These are phyloP conservation scores for Blastobotrys arbuscula DNA, from an alignment of 1,139 yeast species.

Conservation along the genomic window DNA sequence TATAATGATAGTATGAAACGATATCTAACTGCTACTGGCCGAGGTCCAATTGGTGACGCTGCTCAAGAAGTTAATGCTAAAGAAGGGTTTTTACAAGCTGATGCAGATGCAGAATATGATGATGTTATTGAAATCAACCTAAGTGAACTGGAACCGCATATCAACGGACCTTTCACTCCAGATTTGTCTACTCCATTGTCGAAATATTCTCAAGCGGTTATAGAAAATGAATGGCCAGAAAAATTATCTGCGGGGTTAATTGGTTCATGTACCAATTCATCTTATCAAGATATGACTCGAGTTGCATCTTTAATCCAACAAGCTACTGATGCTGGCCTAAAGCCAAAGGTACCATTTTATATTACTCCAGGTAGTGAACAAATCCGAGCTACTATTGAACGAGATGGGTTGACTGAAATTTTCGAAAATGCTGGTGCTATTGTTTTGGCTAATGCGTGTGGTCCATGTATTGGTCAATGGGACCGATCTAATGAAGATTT, in stretches of 20 bases:
- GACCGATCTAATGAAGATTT: conserved; percentile 52
- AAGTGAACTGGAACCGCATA: conserved; percentile 89
- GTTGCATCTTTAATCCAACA: conserved; percentile 83
- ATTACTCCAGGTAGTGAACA: conserved; percentile 99
- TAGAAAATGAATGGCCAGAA: conserved; percentile 75
- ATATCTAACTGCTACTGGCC: conserved; percentile 73
- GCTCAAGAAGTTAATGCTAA: conserved; percentile 59
- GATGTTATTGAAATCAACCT: conserved; percentile 91
- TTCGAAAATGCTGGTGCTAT: conserved; percentile 83
- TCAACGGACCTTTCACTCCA: conserved; percentile 98
- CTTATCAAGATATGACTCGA: conserved; percentile 96
- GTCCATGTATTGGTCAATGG: conserved; percentile 99
- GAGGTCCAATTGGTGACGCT: conserved; percentile 74
- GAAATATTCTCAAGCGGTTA: conserved; percentile 64
- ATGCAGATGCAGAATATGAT: conserved; percentile 90
- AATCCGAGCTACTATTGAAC: conserved; percentile 92
- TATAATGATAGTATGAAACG: conserved; percentile 82
- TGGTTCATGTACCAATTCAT: conserved; percentile 97
- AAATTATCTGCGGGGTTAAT: conserved; percentile 66
- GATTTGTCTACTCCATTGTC: conserved; percentile 96
- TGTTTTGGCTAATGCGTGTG: conserved; percentile 95
- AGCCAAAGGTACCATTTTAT: conserved; percentile 86
- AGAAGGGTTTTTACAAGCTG: conserved; percentile 47
- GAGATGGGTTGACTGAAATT: conserved; percentile 80
- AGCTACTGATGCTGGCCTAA: conserved; percentile 79